Evolutionary conservation across 2,329 filamentous ascomycete genomes (phyloP), one percentile per base, ranked within the genome.

Genomic region (Trichophaea hybrida): DNA sequence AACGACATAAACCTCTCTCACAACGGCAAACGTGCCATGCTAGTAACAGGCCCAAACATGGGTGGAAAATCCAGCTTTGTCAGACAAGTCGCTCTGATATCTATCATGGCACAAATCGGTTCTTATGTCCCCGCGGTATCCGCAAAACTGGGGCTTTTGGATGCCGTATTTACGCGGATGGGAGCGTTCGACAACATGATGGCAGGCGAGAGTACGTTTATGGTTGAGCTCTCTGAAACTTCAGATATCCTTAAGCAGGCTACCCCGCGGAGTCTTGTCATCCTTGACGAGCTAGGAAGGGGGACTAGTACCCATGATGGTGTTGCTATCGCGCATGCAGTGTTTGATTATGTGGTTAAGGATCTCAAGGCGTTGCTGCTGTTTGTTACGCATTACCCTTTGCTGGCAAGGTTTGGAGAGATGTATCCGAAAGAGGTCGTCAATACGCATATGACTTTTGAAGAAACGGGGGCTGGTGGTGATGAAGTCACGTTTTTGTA

Each of bases 51-150:
- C 0, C 93, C 93, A 34, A 98, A 98, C 74, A 98, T 98, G 93
- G 93, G 93, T 68, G 93, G 93, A 59, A 98, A 98, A 71, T 95
- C 88, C n/a, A 93, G 86, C 60, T 98, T 95, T 72, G 91, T 98
- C 24, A 88, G 93, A 57, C 87, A 90, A 66, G 83, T 94, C 49
- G 91, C 93, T 7, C 81, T 98, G 5, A 88, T 97, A 64, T 81
- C 86, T 52, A 90, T 98, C 68, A 90, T 98, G 75, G 89, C 88
- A 6, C 93, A 98, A 70, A 85, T 96, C 64, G 93, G 93, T 55
- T 94, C 87, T 40, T 98, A 90, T 72, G 89, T 98, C 0, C 93
- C 93, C 1, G 91, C 91, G 24, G 77, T 79, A 33, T 77, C 81
- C 1, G 82, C 91, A 32, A 74, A 76, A 2, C 78, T 97, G 0